Evolutionary conservation across 257 asterid species (phyloP).

Genomic region (Cordia subcordata): DNA sequence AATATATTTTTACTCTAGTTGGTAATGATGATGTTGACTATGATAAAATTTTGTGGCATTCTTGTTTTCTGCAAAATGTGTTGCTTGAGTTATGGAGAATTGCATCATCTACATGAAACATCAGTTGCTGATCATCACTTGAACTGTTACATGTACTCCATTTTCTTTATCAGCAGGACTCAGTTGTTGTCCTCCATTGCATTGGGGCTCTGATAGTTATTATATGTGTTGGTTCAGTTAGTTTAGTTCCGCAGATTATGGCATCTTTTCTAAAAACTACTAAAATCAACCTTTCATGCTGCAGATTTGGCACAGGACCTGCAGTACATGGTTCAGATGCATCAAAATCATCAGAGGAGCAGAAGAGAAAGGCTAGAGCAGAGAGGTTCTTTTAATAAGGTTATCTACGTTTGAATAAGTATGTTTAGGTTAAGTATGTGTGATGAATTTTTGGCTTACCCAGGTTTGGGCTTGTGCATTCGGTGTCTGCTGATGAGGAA

Average conservation of each 20-base stretch:
- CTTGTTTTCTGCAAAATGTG: too few relatives aligned
- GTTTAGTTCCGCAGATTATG: not conserved
- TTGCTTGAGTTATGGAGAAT: too few relatives aligned
- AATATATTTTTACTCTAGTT: too few relatives aligned
- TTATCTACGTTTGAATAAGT: not conserved
- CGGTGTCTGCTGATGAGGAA: slow-evolving; percentile 61
- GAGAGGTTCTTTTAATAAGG: slow-evolving; percentile 55
- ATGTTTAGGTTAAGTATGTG: not conserved
- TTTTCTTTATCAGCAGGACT: too few relatives aligned
- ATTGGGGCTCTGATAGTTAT: not conserved
- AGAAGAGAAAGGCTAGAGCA: slow-evolving; percentile 90
- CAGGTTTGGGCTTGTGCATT: slow-evolving; percentile 68
- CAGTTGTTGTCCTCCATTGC: too few relatives aligned
- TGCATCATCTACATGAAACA: too few relatives aligned
- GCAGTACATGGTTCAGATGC: slow-evolving; percentile 38
- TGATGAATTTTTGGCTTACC: slow-evolving; percentile 10
- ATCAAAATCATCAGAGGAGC: slow-evolving; percentile 65
- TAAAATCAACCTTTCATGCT: not conserved
- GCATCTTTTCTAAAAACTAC: not conserved
- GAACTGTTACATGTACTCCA: too few relatives aligned
- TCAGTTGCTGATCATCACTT: too few relatives aligned
- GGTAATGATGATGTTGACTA: too few relatives aligned
- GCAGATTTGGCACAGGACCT: slow-evolving; percentile 78
- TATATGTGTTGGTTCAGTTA: not conserved
- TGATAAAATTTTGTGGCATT: too few relatives aligned